Conservation (phyloP, 2,329 filamentous ascomycete genomes). For the Arthrobotrys sinensis region DNA sequence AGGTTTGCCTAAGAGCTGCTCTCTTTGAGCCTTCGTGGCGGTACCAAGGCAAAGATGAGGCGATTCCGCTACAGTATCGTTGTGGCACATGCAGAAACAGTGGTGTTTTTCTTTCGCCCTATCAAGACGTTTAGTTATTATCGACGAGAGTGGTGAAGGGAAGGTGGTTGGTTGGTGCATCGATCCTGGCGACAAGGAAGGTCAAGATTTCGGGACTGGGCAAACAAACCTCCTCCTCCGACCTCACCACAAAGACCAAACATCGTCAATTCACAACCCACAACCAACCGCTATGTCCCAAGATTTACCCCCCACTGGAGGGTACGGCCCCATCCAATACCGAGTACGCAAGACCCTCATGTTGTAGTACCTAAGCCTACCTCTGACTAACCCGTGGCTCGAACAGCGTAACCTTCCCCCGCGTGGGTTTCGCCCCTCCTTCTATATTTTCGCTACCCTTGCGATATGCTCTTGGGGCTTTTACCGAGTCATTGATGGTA, state of each 20-base stretch:
- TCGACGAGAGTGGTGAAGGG: neutral
- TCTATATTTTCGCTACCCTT: slow-evolving; percentile 82
- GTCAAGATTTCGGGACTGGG: slow-evolving; percentile 10
- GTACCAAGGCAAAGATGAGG: neutral
- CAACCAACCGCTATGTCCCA: slow-evolving; percentile 79
- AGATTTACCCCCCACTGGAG: slow-evolving; percentile 95
- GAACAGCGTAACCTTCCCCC: slow-evolving; percentile 88
- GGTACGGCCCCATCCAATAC: slow-evolving; percentile 97
- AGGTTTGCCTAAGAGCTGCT: neutral
- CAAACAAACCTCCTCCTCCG: slow-evolving; percentile 25
- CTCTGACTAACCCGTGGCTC: slow-evolving; percentile 21
- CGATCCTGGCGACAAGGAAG: neutral
- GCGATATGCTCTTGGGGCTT: slow-evolving; percentile 90
- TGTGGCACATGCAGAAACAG: neutral
- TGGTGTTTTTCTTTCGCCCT: neutral
- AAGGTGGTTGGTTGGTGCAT: slow-evolving; percentile 10
- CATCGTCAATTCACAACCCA: neutral
- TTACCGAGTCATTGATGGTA: slow-evolving; percentile 85
- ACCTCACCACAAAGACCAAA: neutral
- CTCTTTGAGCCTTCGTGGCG: neutral
- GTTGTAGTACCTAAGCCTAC: neutral
- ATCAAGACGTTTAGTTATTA: neutral
- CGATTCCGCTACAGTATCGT: neutral
- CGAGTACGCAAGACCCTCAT: slow-evolving; percentile 76
- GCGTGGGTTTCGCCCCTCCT: slow-evolving; percentile 87